Conservation (phyloP, 2,329 filamentous ascomycete species). For the Ophiostoma sp. region DNA sequence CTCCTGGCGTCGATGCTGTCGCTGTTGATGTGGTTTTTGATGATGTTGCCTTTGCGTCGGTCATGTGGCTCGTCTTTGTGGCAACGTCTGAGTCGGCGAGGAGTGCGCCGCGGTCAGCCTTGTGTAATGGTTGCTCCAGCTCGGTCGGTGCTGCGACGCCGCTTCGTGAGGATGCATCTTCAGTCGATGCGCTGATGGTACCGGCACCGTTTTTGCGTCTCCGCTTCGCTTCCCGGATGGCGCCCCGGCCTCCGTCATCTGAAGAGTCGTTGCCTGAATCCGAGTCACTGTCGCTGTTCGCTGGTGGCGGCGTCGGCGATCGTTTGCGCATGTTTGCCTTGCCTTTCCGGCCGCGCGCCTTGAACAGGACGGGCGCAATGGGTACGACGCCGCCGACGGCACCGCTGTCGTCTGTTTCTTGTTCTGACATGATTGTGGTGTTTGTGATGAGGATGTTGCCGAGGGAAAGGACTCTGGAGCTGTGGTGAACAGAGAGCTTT, state of each 20-base stretch:
- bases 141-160: constrained; percentile 39
- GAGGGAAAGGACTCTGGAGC: not conserved
- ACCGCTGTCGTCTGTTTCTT: constrained; percentile 15
- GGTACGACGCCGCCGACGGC: constrained; percentile 34
- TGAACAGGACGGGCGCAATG: constrained; percentile 64
- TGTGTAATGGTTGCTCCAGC: constrained; percentile 36
- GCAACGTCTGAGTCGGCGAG: constrained; percentile 77
- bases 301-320: constrained; percentile 73
- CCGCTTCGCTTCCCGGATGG: constrained; percentile 71
- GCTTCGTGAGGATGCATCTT: constrained; percentile 29
- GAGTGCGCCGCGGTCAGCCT: constrained; percentile 61
- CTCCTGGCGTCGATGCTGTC: constrained; percentile 8
- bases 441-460: not conserved
- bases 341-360: constrained; percentile 73
- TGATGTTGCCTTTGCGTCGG: constrained; percentile 20
- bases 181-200: constrained; percentile 41
- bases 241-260: constrained; percentile 57
- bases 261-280: constrained; percentile 65
- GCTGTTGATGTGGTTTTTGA: constrained; percentile 66
- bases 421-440: constrained; percentile 23
- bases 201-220: constrained; percentile 60
- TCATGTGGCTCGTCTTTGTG: constrained; percentile 77
- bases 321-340: constrained; percentile 80
- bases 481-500: not conserved
- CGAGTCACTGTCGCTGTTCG: constrained; percentile 54